Evolutionary conservation across 2,329 filamentous ascomycete genomes (phyloP), one percentile per base, ranked within the genome.

Genomic region (Trichoderma citrinoviride): DNA sequence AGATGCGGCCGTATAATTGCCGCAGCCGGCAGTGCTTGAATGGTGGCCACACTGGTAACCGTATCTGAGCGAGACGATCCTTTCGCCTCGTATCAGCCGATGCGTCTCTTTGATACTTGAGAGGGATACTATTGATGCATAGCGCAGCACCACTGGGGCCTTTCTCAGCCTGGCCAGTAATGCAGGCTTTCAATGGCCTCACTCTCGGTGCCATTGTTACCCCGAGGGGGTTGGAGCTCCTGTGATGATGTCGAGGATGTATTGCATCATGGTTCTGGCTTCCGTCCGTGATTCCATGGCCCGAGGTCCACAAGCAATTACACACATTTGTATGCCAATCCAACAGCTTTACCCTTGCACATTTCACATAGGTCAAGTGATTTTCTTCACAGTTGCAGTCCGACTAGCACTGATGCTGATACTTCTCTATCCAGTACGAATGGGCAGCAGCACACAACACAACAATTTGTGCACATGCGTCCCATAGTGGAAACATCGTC

Each of bases 321-420:
- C 43, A 52, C 54, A 40, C 52, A n/a, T 21, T 23, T 6, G 27
- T 6, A 19, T 14, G 25, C 29, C 17, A 62, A 65, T 64, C 67
- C 66, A 71, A 67, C 65, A 55, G 61, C 54, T 23, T 56, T 53
- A 46, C 68, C 72, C 67, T 67, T 67, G 70, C 68, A 73, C 72
- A 74, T 74, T 60, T 66, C 54, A 65, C 67, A 67, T 60, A 65
- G 69, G 71, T 74, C 72, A 74, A 74, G 72, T 74, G 73, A 74
- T 70, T 72, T 3, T 27, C 15, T 19, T 27, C 25, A 19, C 12
- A 43, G 49, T 37, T 37, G 49, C 23, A 54, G 17, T 37, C 15
- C 46, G 33, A 12, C 12, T 14, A 37, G 33, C 33, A 37, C 33
- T 37, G 33, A 37, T 37, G 25, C 40, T 46, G 40, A 46, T 46